phyloP scores from a whole-genome alignment of 2,329 filamentous ascomycete genomes.

The Aureobasidium mangrovei region DNA sequence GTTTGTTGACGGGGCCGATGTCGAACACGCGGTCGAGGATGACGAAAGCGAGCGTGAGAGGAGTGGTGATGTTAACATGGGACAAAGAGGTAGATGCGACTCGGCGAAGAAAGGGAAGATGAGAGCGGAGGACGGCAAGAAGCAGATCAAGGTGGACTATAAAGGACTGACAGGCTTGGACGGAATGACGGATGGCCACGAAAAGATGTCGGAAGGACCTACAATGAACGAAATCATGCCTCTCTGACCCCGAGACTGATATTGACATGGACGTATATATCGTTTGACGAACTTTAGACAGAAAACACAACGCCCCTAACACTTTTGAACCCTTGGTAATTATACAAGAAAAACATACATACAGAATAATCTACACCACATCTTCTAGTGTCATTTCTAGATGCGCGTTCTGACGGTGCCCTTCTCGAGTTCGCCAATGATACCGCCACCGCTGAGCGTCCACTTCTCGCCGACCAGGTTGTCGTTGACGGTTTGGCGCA shows the following conservation, averaged over 20 bases:
- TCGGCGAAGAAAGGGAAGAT: not conserved
- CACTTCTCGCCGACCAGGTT: constrained; percentile 69
- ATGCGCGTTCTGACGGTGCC: constrained; percentile 35
- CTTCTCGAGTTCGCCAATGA: constrained; percentile 79
- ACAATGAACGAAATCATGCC: no score
- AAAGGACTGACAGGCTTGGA: no score
- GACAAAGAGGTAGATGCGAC: not conserved
- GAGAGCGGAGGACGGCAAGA: not conserved
- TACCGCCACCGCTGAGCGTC: constrained; percentile 70
- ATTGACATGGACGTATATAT: no score
- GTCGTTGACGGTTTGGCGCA: constrained; percentile 63
- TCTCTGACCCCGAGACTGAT: no score
- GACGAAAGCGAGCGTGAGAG: not conserved
- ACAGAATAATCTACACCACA: not conserved
- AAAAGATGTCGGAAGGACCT: no score
- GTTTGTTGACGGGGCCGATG: not conserved
- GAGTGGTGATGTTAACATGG: not conserved
- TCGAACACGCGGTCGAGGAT: not conserved
- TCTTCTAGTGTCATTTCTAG: not conserved
- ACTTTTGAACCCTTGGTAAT: not conserved
- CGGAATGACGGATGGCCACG: no score
- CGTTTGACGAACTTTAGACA: not conserved
- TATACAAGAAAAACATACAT: constrained; percentile 9
- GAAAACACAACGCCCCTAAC: not conserved
- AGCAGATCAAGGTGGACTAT: no score